A percentile compares a stretch with the other conserved stretches of the same genome.
Conservation (phyloP, 1,284 basidiomycete genomes). For the Moniliophthora roreri region DNA sequence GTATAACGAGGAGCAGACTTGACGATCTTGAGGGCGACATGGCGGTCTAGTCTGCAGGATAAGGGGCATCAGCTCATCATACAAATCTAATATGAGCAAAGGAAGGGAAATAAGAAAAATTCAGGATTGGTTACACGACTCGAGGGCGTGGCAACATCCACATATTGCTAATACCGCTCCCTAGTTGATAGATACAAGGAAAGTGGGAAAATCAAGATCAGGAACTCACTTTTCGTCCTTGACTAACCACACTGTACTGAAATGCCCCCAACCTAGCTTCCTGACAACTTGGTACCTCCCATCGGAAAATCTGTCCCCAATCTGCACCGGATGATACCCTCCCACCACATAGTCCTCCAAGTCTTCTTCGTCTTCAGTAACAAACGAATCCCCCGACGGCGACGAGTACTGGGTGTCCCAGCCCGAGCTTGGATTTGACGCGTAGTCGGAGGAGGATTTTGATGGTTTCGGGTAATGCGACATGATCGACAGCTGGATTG, state of each 20-base stretch:
- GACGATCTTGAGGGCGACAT: slow-evolving; percentile 98
- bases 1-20: slow-evolving; percentile 97
- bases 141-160: too few species aligned
- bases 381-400: too few species aligned
- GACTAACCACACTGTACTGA: slow-evolving; percentile 93
- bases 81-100: slow-evolving; percentile 7
- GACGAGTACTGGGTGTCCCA: too few species aligned
- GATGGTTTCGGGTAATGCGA: too few species aligned
- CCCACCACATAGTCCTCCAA: slow-evolving; percentile 87
- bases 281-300: slow-evolving; percentile 89
- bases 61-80: background rate
- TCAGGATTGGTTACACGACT: too few species aligned
- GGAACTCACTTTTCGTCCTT: slow-evolving; percentile 77
- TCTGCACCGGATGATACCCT: slow-evolving; percentile 94
- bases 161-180: too few species aligned
- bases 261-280: slow-evolving; percentile 98
- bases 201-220: too few species aligned
- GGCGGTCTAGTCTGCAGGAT: slow-evolving; percentile 77
- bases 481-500: too few species aligned
- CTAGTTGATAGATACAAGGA: too few species aligned
- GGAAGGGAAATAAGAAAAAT: too few species aligned
- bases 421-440: too few species aligned
- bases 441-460: too few species aligned
- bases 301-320: slow-evolving; percentile 90
- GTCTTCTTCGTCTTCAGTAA: slow-evolving; percentile 55